phyloP scores from a whole-genome alignment of 805 yeast species.

The Kluyveromyces lactis region DNA sequence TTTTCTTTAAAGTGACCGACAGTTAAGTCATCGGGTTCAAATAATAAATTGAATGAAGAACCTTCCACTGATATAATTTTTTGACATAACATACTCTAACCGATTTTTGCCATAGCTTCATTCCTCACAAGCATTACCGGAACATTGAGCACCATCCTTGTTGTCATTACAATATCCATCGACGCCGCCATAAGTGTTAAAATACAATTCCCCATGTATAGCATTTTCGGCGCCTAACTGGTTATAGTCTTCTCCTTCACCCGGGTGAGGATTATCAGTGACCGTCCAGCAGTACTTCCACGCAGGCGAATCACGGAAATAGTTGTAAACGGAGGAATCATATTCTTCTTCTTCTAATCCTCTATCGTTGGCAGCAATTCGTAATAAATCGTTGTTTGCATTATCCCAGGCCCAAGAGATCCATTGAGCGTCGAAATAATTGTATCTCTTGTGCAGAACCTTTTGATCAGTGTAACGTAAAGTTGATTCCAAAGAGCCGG shows the following conservation, averaged over 20 bases:
- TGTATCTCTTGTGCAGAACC: conserved; percentile 1
- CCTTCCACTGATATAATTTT: no score
- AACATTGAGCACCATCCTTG: conserved; percentile 6
- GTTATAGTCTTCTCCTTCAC: conserved; percentile 3
- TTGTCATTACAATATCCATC: conserved; percentile 6
- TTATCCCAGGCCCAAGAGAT: conserved; percentile 5
- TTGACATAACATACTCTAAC: no score
- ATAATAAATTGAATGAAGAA: no score
- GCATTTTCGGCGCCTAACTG: conserved; percentile 2
- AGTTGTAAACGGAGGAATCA: background rate
- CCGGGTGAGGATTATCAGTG: conserved; percentile 2
- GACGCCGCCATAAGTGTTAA: conserved; percentile 6
- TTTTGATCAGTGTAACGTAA: conserved; percentile 1
- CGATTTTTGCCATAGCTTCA: no score
- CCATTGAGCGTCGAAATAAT: conserved; percentile 5
- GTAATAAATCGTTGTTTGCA: conserved; percentile 1
- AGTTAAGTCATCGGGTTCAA: no score
- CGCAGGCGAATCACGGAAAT: background rate
- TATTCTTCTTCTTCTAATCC: conserved; percentile 2
- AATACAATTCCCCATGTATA: background rate
- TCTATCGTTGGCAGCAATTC: conserved; percentile 3
- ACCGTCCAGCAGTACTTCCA: conserved; percentile 5
- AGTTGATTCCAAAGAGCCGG: no score
- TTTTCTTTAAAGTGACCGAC: no score
- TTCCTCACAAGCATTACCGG: background rate